Evolutionary conservation across 2,329 filamentous ascomycete genomes (phyloP).

Genomic region (Shiraia bambusicola): DNA sequence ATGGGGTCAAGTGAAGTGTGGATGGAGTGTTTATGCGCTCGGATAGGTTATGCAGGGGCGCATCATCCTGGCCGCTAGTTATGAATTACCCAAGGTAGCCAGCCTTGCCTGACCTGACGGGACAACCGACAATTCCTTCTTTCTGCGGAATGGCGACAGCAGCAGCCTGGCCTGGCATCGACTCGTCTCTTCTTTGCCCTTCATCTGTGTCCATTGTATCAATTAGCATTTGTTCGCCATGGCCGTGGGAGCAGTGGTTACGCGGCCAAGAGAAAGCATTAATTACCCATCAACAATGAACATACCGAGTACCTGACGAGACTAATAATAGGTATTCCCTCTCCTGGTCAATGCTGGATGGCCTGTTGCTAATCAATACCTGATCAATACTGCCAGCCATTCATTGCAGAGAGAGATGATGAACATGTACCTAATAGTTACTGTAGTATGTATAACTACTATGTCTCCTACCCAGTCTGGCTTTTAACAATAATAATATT

Average conservation of each 20-base stretch:
- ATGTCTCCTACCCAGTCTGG: no score
- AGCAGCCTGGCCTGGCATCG: slow-evolving; percentile 1
- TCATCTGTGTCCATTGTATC: not conserved
- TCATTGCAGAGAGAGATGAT: no score
- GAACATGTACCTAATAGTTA: no score
- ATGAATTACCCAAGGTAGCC: no score
- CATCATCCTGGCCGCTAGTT: slow-evolving; percentile 9
- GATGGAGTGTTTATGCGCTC: slow-evolving; percentile 21
- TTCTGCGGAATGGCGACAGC: slow-evolving; percentile 8
- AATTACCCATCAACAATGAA: not conserved
- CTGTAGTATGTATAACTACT: no score
- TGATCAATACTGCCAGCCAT: no score
- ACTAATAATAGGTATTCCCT: no score
- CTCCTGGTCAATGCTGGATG: no score
- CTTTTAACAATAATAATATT: no score
- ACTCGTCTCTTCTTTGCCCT: not conserved
- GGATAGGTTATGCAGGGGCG: slow-evolving; percentile 11
- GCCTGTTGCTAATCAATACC: no score
- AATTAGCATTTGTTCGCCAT: no score
- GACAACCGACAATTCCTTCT: slow-evolving; percentile 1
- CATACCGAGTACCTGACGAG: slow-evolving; percentile 2
- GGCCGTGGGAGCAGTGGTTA: not conserved
- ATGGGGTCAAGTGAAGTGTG: slow-evolving; percentile 6
- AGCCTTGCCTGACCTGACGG: slow-evolving; percentile 17
- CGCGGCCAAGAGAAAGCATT: slow-evolving; percentile 7